These are phyloP conservation scores for Fusarium scirpi DNA, from an alignment of 2,329 filamentous ascomycete species.

Conservation along the genomic window DNA sequence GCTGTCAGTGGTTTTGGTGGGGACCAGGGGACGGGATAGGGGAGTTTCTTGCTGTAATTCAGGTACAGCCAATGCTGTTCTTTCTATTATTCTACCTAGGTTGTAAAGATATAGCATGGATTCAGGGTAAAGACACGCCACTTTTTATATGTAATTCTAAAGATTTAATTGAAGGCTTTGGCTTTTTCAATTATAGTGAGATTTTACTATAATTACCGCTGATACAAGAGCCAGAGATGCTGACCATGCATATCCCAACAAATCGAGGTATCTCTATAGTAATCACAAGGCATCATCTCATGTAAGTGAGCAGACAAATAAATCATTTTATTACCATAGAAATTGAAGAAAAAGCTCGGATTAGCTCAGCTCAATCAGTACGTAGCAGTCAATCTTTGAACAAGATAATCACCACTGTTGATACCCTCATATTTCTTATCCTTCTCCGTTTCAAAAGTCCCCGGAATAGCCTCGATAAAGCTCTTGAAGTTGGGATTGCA, in stretches of 20 bases:
- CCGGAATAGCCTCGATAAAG: conserved; percentile 83
- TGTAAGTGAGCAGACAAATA: neutral
- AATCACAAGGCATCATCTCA: no score
- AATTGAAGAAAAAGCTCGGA: neutral
- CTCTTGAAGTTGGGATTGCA: conserved; percentile 86
- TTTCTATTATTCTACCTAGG: neutral
- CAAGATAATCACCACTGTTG: conserved; percentile 83
- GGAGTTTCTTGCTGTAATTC: neutral
- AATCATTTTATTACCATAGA: neutral
- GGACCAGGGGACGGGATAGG: neutral
- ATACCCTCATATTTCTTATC: conserved; percentile 85
- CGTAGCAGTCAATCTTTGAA: conserved; percentile 81
- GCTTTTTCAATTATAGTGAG: neutral
- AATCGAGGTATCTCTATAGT: neutral
- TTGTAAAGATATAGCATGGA: neutral
- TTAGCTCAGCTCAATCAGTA: conserved; percentile 57
- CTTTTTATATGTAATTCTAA: neutral
- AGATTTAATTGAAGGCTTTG: neutral
- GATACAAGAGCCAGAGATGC: neutral
- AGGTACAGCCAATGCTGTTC: neutral
- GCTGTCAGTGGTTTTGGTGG: conserved; percentile 16
- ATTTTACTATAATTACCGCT: neutral
- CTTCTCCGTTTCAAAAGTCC: conserved; percentile 72
- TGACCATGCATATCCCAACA: neutral
- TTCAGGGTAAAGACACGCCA: neutral